Conservation (phyloP, 225 moss, liverwort and hornwort genomes). For the Bryum argenteum region DNA sequence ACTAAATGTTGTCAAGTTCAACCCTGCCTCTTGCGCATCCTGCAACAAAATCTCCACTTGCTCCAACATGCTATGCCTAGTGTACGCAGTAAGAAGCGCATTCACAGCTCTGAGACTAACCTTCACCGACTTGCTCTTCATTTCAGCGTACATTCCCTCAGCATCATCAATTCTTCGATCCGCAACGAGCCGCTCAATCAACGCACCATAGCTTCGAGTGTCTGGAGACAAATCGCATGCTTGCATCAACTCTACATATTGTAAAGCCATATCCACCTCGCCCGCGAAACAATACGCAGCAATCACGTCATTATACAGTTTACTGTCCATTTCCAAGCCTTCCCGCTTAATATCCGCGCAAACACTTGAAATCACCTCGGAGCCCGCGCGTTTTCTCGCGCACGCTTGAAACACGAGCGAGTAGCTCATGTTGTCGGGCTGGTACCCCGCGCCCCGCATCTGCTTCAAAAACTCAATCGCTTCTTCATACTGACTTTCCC, state of each 20-base stretch:
- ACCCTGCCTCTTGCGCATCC: constrained; percentile 54
- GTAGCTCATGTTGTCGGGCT: constrained; percentile 75
- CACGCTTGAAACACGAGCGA: constrained; percentile 86
- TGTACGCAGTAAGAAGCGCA: constrained; percentile 71
- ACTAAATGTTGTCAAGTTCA: constrained; percentile 63
- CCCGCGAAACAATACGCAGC: constrained; percentile 62
- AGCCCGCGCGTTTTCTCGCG: constrained; percentile 50
- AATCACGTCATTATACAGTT: constrained; percentile 82
- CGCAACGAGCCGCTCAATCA: constrained; percentile 67
- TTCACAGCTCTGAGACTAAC: constrained; percentile 66
- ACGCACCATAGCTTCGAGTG: constrained; percentile 49
- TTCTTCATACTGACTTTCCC: constrained; percentile 49
- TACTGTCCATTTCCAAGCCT: constrained; percentile 75
- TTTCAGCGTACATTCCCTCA: constrained; percentile 82
- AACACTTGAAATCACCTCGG: constrained; percentile 47
- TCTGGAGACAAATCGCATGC: constrained; percentile 49
- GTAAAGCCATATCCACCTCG: constrained; percentile 65
- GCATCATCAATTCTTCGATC: constrained; percentile 68
- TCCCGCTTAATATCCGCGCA: constrained; percentile 68
- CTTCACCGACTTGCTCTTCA: constrained; percentile 58
- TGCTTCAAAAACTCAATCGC: constrained; percentile 62
- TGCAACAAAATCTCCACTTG: constrained; percentile 54
- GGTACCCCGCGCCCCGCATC: constrained; percentile 72
- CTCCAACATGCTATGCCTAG: constrained; percentile 63
- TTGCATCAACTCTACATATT: constrained; percentile 75